Conservation (phyloP, 2,329 filamentous ascomycete genomes). For the Fusarium tjaetaba region DNA sequence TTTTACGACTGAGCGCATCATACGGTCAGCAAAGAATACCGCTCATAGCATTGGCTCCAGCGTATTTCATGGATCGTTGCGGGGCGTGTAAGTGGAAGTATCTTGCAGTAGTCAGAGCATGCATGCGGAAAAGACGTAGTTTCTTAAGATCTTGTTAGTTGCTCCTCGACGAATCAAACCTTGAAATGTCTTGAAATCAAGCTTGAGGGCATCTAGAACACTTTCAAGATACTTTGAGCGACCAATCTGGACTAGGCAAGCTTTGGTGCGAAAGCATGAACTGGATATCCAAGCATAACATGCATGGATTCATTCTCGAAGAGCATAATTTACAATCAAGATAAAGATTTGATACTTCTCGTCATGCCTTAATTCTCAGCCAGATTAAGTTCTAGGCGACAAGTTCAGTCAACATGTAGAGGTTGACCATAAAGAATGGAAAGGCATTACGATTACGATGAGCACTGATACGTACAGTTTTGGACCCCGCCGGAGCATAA, state of each 20-base stretch:
- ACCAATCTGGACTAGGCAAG: neutral
- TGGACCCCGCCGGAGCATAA: constrained; percentile 23
- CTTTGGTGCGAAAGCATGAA: neutral
- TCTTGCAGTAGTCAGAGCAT: neutral
- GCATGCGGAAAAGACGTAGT: neutral
- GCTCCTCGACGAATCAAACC: neutral
- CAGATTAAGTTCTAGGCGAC: neutral
- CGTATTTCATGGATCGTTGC: neutral
- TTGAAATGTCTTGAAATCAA: neutral
- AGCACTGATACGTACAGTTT: constrained; percentile 15
- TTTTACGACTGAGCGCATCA: neutral
- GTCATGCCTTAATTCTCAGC: neutral
- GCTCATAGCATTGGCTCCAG: constrained; percentile 21
- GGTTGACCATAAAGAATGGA: neutral
- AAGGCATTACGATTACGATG: neutral
- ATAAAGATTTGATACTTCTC: neutral
- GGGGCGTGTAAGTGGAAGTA: neutral
- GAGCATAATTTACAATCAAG: neutral
- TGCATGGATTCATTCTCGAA: neutral
- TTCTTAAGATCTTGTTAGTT: neutral
- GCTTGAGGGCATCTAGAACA: neutral
- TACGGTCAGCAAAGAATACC: constrained; percentile 23
- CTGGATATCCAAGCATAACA: neutral
- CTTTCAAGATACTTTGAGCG: neutral
- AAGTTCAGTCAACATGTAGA: neutral